Evolutionary conservation across 441 rosid species (phyloP).

Genomic region (Eruca vesicaria): DNA sequence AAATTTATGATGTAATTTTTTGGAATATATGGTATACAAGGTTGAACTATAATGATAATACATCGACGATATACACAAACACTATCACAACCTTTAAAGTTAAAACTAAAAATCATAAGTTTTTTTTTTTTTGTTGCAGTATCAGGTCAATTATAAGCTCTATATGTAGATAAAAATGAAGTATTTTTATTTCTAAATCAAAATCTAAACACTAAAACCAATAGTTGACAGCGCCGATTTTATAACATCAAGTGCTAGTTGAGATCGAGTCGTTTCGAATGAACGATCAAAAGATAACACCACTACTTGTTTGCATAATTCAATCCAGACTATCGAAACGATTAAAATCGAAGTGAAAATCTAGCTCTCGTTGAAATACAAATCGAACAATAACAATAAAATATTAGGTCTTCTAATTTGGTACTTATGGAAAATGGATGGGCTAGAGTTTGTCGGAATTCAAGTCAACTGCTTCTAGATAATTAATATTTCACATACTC

Average conservation of each 20-base stretch:
- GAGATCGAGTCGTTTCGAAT: too few species aligned
- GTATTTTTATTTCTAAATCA: not conserved
- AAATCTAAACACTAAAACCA: not conserved
- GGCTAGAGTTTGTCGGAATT: conserved; percentile 11
- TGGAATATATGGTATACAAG: not conserved
- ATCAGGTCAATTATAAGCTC: not conserved
- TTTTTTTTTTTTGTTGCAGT: not conserved
- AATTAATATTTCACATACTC: not conserved
- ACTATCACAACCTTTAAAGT: not conserved
- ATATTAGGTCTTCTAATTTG: not conserved
- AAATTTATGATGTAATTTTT: too few species aligned
- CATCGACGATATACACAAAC: not conserved
- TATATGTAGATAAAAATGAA: not conserved
- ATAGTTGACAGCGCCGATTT: too few species aligned
- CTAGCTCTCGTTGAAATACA: not conserved
- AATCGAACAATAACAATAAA: not conserved
- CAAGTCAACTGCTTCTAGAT: conserved; percentile 9
- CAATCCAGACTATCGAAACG: not conserved
- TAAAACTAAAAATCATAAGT: too few species aligned
- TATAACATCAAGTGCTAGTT: too few species aligned
- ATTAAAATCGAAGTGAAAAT: not conserved
- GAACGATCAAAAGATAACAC: too few species aligned
- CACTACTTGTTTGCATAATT: not conserved
- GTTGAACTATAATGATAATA: not conserved
- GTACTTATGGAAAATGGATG: not conserved